Percentiles rank a stretch among this genome's conserved stretches.
phyloP scores from a whole-genome alignment of 73 alveolate species.

The Paraurostyla sp. region DNA sequence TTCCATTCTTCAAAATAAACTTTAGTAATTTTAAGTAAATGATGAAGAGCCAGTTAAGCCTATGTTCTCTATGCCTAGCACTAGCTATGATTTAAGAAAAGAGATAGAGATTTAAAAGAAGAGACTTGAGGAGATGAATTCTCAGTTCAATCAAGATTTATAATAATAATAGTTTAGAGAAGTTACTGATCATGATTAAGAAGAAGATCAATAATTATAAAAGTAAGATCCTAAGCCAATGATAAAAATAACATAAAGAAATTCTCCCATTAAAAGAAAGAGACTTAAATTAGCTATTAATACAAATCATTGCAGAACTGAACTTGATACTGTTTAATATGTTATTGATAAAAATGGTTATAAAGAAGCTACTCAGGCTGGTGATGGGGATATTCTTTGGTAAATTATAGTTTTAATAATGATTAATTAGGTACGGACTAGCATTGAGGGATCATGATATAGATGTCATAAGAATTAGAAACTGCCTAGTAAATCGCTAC shows the following conservation, averaged over 20 bases:
- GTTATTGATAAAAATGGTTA: constrained; percentile 64
- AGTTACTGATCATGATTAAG: neutral
- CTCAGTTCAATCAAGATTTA: no score
- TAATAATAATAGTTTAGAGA: neutral
- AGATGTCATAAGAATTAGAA: constrained; percentile 42
- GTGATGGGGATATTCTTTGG: constrained; percentile 72
- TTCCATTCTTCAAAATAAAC: neutral
- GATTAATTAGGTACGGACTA: constrained; percentile 50
- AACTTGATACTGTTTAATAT: constrained; percentile 64
- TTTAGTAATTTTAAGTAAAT: neutral
- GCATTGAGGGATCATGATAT: constrained; percentile 74
- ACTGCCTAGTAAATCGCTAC: constrained; percentile 71
- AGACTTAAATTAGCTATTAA: constrained; percentile 20
- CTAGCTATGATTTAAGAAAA: neutral
- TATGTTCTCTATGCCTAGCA: constrained; percentile 4
- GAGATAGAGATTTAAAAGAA: neutral
- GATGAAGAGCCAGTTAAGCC: constrained; percentile 36
- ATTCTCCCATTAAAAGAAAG: neutral
- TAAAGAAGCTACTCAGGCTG: constrained; percentile 43
- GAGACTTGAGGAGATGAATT: constrained; percentile 15
- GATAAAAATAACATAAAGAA: neutral
- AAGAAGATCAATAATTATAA: neutral
- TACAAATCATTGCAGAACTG: constrained; percentile 71
- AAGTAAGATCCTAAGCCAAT: neutral
- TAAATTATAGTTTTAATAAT: neutral